A percentile compares a stretch with the other conserved stretches of the same genome.
phyloP scores from a whole-genome alignment of 2,329 filamentous ascomycete genomes.

The Fusarium chlamydosporum region DNA sequence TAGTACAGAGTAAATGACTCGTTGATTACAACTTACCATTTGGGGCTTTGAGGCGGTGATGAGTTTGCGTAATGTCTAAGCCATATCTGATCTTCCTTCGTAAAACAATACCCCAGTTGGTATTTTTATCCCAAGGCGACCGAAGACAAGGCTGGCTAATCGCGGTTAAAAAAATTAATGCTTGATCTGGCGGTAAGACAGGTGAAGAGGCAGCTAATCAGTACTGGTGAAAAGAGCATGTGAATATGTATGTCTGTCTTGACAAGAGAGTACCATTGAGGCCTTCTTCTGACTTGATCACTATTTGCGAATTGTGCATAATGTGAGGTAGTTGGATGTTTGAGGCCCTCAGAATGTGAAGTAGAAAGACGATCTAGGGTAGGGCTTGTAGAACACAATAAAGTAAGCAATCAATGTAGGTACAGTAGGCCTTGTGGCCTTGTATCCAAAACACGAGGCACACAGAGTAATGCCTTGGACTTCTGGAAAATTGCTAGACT shows the following conservation, averaged over 20 bases:
- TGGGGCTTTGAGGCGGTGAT: neutral
- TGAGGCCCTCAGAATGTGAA: too few relatives aligned
- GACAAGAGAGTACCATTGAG: neutral
- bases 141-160: neutral
- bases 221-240: neutral
- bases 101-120: neutral
- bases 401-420: neutral
- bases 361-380: too few relatives aligned
- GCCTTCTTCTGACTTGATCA: neutral
- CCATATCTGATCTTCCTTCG: neutral
- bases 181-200: neutral
- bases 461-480: neutral
- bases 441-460: neutral
- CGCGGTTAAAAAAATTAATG: neutral
- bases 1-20: neutral
- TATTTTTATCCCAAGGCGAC: neutral
- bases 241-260: neutral
- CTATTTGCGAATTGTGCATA: neutral
- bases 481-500: neutral
- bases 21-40: neutral
- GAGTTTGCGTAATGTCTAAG: neutral
- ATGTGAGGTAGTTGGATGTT: neutral
- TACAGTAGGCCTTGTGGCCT: too few relatives aligned
- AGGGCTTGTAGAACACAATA: neutral
- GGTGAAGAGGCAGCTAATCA: neutral